These are phyloP conservation scores for Phytopythium montanum DNA, from an alignment of 352 stramenopile genomes.

Conservation along the genomic window DNA sequence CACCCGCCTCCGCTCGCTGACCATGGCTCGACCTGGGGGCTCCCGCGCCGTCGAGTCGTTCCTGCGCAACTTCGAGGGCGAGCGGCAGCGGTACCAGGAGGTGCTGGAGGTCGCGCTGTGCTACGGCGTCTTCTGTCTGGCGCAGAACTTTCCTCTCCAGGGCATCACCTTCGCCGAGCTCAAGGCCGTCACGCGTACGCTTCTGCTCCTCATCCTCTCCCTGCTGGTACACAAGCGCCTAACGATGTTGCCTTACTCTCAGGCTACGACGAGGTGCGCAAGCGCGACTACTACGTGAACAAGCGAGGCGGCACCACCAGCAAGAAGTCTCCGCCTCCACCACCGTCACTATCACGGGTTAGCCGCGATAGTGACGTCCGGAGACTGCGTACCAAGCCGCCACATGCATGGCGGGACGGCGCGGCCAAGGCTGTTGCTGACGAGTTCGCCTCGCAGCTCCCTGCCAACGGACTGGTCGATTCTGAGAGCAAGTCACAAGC, in stretches of 20 bases:
- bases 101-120: constrained; percentile 67
- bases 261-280: constrained; percentile 47
- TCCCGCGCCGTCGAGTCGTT: constrained; percentile 55
- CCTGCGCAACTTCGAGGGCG: constrained; percentile 61
- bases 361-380: background rate
- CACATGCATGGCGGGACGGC: constrained; percentile 66
- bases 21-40: constrained; percentile 3
- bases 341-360: background rate
- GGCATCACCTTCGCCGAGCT: constrained; percentile 60
- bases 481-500: background rate
- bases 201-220: background rate
- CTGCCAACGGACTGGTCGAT: background rate
- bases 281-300: constrained; percentile 62
- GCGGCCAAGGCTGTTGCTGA: constrained; percentile 9
- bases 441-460: constrained; percentile 20
- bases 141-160: constrained; percentile 60
- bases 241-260: background rate
- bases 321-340: constrained; percentile 7
- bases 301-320: constrained; percentile 15
- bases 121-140: constrained; percentile 69
- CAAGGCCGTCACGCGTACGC: constrained; percentile 45
- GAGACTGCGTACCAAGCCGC: constrained; percentile 42
- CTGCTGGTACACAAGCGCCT: background rate
- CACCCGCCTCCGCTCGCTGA: too few species aligned
- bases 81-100: constrained; percentile 43